These are phyloP conservation scores for Citrus australasica DNA, from an alignment of 345 rosid species.

Conservation along the genomic window DNA sequence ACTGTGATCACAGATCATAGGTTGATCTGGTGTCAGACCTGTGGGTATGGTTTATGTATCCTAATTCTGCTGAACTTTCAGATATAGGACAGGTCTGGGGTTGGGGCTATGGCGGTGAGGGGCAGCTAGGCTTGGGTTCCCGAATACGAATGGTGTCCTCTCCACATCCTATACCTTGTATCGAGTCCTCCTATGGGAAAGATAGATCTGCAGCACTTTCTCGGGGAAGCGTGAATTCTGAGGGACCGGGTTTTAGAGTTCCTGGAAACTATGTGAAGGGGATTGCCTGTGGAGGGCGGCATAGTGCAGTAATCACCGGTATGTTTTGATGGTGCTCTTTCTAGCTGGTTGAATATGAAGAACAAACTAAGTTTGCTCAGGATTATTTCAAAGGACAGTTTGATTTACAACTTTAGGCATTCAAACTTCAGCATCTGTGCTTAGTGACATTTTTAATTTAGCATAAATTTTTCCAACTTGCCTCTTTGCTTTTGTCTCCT, in stretches of 20 bases:
- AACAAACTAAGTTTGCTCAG: not conserved
- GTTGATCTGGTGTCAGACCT: slow-evolving; percentile 10
- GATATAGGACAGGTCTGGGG: slow-evolving; percentile 99
- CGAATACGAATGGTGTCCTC: slow-evolving; percentile 90
- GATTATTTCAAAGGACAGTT: not conserved
- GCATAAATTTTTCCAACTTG: not conserved
- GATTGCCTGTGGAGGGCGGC: slow-evolving; percentile 97
- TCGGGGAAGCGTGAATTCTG: slow-evolving; percentile 52
- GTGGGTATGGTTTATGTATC: slow-evolving; percentile 23
- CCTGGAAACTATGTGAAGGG: slow-evolving; percentile 84
- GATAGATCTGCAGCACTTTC: slow-evolving; percentile 48
- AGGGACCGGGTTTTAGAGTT: slow-evolving; percentile 52
- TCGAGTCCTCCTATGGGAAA: slow-evolving; percentile 56
- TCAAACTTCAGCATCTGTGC: not conserved
- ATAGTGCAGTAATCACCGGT: slow-evolving; percentile 95
- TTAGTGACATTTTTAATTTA: not conserved
- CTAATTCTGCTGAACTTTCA: slow-evolving; percentile 50
- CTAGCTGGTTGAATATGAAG: slow-evolving; percentile 1
- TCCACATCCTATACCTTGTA: slow-evolving; percentile 84
- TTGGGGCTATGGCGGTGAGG: slow-evolving; percentile 99
- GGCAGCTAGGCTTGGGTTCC: slow-evolving; percentile 98
- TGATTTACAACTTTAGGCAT: not conserved
- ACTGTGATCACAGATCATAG: slow-evolving; percentile 5
- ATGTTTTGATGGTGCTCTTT: slow-evolving; percentile 13
- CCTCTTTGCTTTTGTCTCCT: not conserved